phyloP scores from a whole-genome alignment of 306 rosid genomes.

The Trifolium subterraneum region DNA sequence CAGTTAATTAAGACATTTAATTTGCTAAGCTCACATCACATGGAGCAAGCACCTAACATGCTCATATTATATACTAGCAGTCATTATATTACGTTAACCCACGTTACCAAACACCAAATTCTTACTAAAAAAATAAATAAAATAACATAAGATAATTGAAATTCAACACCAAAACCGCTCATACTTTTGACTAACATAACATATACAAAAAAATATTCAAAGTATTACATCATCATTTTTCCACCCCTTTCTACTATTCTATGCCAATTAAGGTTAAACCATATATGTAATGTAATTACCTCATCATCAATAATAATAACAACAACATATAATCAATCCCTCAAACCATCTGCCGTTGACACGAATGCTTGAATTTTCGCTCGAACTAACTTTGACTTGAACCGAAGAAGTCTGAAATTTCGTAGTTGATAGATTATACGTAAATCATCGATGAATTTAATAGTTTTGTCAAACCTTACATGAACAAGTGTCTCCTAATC shows the following conservation, averaged over 20 bases:
- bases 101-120: constrained; percentile 46
- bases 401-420: neutral
- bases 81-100: constrained; percentile 19
- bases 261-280: neutral
- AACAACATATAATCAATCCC: neutral
- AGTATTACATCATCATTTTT: neutral
- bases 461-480: no score
- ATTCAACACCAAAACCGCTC: constrained; percentile 34
- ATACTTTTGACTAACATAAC: constrained; percentile 22
- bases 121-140: constrained; percentile 6
- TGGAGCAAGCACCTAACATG: constrained; percentile 42
- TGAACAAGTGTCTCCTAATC: neutral
- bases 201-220: constrained; percentile 1
- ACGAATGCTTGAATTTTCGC: neutral
- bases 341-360: neutral
- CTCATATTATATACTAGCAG: constrained; percentile 25
- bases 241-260: neutral
- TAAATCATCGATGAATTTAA: neutral
- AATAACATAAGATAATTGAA: neutral
- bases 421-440: neutral
- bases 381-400: neutral
- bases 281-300: constrained; percentile 8
- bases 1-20: constrained; percentile 9
- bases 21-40: constrained; percentile 46
- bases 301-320: neutral